Evolutionary conservation across 2,329 filamentous ascomycete species (phyloP), one percentile per base, ranked within the genome.

Genomic region (Xylaria arbuscula): DNA sequence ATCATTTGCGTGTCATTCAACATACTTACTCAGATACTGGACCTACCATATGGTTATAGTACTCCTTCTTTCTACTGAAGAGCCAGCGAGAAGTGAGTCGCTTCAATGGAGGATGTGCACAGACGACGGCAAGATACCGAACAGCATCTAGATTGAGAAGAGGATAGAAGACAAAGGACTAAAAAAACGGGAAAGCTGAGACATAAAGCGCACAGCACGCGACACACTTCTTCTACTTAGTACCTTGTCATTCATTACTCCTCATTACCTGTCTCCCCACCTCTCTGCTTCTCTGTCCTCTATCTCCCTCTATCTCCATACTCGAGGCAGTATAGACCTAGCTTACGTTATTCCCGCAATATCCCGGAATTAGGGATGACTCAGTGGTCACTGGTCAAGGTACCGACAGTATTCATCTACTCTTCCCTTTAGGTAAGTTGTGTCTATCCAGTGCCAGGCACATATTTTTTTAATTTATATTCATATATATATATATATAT

Each of bases 341-440:
- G 22, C 47, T 32, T 54, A 19, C 28, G 36, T 28, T 54, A 36
- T 13, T 19, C 28, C 32, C 7, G 51, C 36, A 28, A 36, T 54
- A 8, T 34, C 15, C 51, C 51, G 51, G 51, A 54, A 54, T 11
- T n/a, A 34, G 28, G 28, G 24, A 54, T 54, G 51, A 54, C 15
- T 54, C 32, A 36, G 36, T n/a, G 28, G 28, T 28, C 28, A 28
- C 28, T 28, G 28, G 28, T 28, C 28, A 28, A 28, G 5, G 28
- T 28, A 28, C 28, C 28, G 2, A 28, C 28, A 28, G 28, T 28
- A 28, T 5, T 28, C 28, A 28, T 28, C 28, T 28, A 28, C 28
- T 28, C 28, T 28, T 28, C 28, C 5, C 28, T 28, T 28, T 28
- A 5, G 28, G 28, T 28, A 28, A 28, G 28, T 28, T 28, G 3